Percentiles rank a stretch among this genome's conserved stretches.
These are phyloP conservation scores for Artemisia annua DNA, from an alignment of 129 eudicot genomes.

Conservation along the genomic window DNA sequence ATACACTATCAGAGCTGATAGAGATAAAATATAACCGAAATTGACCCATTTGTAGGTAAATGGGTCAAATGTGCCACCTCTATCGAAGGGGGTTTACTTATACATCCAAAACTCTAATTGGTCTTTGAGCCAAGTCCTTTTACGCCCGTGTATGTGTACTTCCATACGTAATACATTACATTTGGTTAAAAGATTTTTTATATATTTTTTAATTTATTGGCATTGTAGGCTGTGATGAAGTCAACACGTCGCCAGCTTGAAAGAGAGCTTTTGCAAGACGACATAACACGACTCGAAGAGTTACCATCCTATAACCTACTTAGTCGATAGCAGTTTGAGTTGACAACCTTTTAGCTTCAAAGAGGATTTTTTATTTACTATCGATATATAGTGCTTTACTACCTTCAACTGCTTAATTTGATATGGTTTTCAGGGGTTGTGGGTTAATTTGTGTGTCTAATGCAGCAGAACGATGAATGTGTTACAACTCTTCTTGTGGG, in stretches of 20 bases:
- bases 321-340: slow-evolving; percentile 41
- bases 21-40: too few relatives aligned
- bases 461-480: slow-evolving; percentile 18
- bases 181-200: background rate
- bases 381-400: slow-evolving; percentile 6
- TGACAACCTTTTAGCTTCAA: slow-evolving; percentile 23
- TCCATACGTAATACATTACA: background rate
- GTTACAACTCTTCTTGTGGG: slow-evolving; percentile 24
- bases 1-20: too few relatives aligned
- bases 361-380: slow-evolving; percentile 23
- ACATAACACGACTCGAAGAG: slow-evolving; percentile 78
- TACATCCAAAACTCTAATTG: too few relatives aligned
- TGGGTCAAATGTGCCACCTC: too few relatives aligned
- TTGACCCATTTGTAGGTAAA: too few relatives aligned
- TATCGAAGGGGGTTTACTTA: too few relatives aligned
- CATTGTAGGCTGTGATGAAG: slow-evolving; percentile 85
- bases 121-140: too few relatives aligned
- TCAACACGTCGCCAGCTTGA: slow-evolving; percentile 96
- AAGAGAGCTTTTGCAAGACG: slow-evolving; percentile 84
- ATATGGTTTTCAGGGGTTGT: slow-evolving; percentile 6
- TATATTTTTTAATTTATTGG: background rate
- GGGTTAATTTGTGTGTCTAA: slow-evolving; percentile 24
- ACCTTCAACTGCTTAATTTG: slow-evolving; percentile 14
- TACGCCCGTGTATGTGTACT: background rate
- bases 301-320: slow-evolving; percentile 87